Base-by-base conservation (phyloP, 345 rosid species). In the Combretum micranthum region DNA sequence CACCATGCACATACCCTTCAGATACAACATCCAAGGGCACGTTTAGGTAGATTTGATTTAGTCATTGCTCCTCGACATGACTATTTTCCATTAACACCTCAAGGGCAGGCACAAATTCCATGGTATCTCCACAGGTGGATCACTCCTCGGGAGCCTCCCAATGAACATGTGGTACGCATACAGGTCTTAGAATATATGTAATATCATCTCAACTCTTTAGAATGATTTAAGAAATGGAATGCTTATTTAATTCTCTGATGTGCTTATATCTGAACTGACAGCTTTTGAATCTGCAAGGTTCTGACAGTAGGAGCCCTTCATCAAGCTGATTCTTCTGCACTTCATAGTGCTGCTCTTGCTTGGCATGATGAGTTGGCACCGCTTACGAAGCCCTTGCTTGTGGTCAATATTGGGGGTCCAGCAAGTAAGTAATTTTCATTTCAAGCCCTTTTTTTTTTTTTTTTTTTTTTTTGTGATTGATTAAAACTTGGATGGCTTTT, bases 381-480 rank as follows among this genome's bases (percentile, higher is more conserved):
- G 11, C 83, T 89, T 50, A 71, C 82, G 16, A 92, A 77, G 70
- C 99, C 99, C 20, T 83, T 92, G 67, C 85, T 92, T 58, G 91
- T 85, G 43, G 91, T 92, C 64, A 89, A 89, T 68, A 70, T 92
- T 69, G 99, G 98, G 69, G 95, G 99, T 49, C 96, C 99, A 68
- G 71, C 96, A 64, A 68, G 99, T 92, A 79, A 72, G 69, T 42
- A 43, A 68, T 59, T 16, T 52, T 72, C 43, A 64, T 45, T 42
- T 59, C 54, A 64, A 19, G 39, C 52, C 47, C 10, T 20, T 51
- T 51, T 7, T 51, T n/a, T 20, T 12, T 15, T 49, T 21, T 3
- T 49, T 21, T 49, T 14, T 21, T n/a, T n/a, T n/a, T n/a, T n/a
- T n/a, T n/a, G n/a, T n/a, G n/a, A n/a, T n/a, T n/a, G n/a, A n/a